Conservation (phyloP, 257 asterid genomes). For the Agastache rugosa region DNA sequence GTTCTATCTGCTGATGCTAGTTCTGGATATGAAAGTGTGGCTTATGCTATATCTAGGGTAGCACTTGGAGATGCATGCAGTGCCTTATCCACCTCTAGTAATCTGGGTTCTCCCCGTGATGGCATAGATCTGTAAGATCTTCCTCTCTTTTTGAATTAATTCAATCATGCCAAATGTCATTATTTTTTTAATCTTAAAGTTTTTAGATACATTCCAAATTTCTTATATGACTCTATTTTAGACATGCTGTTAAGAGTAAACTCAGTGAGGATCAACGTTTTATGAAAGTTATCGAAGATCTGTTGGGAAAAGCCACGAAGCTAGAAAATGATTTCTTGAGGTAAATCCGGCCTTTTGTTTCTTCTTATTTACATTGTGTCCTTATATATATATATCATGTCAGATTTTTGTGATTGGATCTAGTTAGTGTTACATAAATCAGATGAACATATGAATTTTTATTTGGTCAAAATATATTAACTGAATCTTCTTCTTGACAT, state of each 20-base stretch:
- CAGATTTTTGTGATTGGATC: slow-evolving; percentile 7
- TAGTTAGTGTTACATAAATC: neutral
- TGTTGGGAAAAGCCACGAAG: slow-evolving; percentile 61
- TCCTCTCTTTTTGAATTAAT: neutral
- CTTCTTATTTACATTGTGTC: neutral
- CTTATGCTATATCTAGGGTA: slow-evolving; percentile 63
- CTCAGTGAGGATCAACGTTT: slow-evolving; percentile 43
- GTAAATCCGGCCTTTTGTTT: slow-evolving; percentile 45
- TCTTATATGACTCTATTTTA: slow-evolving; percentile 6
- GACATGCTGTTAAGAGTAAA: slow-evolving; percentile 32
- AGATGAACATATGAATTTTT: neutral
- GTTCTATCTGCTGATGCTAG: slow-evolving; percentile 64
- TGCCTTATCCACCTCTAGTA: slow-evolving; percentile 48
- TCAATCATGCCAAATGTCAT: neutral
- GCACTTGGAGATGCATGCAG: slow-evolving; percentile 79
- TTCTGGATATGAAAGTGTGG: slow-evolving; percentile 51
- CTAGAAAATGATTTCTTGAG: slow-evolving; percentile 71
- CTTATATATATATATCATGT: neutral
- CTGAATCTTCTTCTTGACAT: neutral
- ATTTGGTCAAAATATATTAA: neutral
- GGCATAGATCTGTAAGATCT: slow-evolving; percentile 55
- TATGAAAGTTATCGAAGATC: slow-evolving; percentile 50
- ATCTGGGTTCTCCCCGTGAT: slow-evolving; percentile 37
- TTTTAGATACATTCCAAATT: neutral
- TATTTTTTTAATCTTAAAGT: neutral